phyloP scores from a whole-genome alignment of 2,329 filamentous ascomycete genomes.

The Shiraia bambusicola region DNA sequence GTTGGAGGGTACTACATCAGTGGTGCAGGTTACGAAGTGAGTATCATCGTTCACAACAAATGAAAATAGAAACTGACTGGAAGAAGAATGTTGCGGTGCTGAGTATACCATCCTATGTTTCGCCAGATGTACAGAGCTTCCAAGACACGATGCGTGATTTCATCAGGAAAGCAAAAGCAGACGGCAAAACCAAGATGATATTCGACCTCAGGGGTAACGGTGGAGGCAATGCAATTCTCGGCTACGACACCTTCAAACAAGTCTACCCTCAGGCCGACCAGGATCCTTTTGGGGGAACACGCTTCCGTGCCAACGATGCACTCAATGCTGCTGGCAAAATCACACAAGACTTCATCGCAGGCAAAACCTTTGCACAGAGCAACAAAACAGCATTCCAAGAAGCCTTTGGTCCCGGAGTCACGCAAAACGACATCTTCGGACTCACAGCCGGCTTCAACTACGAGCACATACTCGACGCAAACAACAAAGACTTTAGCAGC shows the following conservation, averaged over 20 bases:
- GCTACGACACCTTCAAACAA: conserved; percentile 53
- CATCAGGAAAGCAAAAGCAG: conserved; percentile 49
- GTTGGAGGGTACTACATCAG: conserved; percentile 52
- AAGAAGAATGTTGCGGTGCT: conserved; percentile 51
- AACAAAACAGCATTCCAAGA: conserved; percentile 31
- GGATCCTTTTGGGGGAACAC: conserved; percentile 49
- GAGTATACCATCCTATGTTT: conserved; percentile 46
- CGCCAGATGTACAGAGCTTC: conserved; percentile 37
- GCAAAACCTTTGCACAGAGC: conserved; percentile 31
- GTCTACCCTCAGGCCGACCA: conserved; percentile 51
- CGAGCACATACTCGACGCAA: conserved; percentile 31
- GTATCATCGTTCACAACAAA: conserved; percentile 11
- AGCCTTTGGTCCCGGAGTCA: conserved; percentile 25
- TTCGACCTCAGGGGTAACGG: conserved; percentile 64
- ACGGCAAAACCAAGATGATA: conserved; percentile 61
- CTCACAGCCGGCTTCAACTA: conserved; percentile 37
- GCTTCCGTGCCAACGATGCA: conserved; percentile 50
- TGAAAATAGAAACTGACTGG: conserved; percentile 20
- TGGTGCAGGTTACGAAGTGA: conserved; percentile 41
- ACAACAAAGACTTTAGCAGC: conserved; percentile 32
- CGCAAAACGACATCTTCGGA: conserved; percentile 24
- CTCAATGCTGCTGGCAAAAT: conserved; percentile 39
- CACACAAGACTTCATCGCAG: conserved; percentile 31
- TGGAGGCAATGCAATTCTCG: conserved; percentile 54
- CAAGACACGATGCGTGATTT: conserved; percentile 48